These are phyloP conservation scores for Aspergillus spinulosporus DNA, from an alignment of 2,329 filamentous ascomycete genomes.

Conservation along the genomic window DNA sequence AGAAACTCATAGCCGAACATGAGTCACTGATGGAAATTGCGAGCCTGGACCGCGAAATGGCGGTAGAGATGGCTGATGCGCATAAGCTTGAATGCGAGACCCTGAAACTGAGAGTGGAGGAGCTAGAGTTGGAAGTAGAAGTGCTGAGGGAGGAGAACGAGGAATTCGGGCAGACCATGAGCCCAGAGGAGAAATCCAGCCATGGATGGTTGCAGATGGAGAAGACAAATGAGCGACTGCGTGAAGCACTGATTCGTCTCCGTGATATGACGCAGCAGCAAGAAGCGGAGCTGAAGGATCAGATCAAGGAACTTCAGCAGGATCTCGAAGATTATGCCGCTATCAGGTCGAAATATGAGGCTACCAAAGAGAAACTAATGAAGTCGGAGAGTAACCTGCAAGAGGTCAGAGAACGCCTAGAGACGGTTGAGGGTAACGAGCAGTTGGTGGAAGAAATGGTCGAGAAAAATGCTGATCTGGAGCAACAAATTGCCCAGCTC, in stretches of 20 bases:
- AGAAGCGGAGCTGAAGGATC: conserved; percentile 73
- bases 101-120: conserved; percentile 73
- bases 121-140: conserved; percentile 84
- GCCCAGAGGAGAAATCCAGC: conserved; percentile 80
- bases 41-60: conserved; percentile 90
- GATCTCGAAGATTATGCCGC: conserved; percentile 69
- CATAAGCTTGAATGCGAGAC: conserved; percentile 77
- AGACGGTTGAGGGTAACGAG: conserved; percentile 83
- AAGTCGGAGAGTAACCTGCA: conserved; percentile 74
- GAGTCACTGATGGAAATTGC: conserved; percentile 84
- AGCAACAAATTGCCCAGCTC: conserved; percentile 80
- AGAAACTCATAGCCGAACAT: conserved; percentile 76
- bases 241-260: conserved; percentile 79
- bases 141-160: conserved; percentile 83
- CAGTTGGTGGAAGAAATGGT: conserved; percentile 92
- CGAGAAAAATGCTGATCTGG: conserved; percentile 79
- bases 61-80: conserved; percentile 85
- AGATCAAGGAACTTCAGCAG: conserved; percentile 72
- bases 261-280: conserved; percentile 85
- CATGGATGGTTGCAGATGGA: conserved; percentile 91
- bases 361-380: conserved; percentile 70
- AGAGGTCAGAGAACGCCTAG: conserved; percentile 85
- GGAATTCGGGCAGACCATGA: conserved; percentile 80
- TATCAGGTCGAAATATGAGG: conserved; percentile 68
- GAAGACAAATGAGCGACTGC: conserved; percentile 80